These are phyloP conservation scores for Flaveria trinervia DNA, from an alignment of 129 eudicot genomes.

Conservation along the genomic window DNA sequence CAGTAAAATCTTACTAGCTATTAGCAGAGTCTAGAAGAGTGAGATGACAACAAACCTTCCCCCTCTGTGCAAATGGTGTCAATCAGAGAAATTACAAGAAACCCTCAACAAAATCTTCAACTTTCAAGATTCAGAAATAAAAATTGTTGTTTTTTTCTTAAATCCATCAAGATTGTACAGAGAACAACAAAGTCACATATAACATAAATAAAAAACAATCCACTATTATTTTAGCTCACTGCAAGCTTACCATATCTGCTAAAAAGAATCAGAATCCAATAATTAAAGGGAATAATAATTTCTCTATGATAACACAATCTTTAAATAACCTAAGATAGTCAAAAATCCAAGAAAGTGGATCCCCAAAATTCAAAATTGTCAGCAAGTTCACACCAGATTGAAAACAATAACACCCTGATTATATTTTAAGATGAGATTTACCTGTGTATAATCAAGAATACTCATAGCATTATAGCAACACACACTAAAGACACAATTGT, in stretches of 20 bases:
- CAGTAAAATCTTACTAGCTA: no score
- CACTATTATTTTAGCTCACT: neutral
- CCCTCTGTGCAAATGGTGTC: neutral
- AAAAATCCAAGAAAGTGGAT: conserved; percentile 21
- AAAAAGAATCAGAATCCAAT: conserved; percentile 30
- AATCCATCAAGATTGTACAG: conserved; percentile 12
- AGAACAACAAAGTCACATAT: conserved; percentile 22
- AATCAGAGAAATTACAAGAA: conserved; percentile 10
- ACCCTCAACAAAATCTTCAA: neutral
- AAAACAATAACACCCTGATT: neutral
- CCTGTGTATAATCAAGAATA: conserved; percentile 14
- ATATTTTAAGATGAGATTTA: neutral
- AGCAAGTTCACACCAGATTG: conserved; percentile 29
- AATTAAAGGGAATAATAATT: conserved; percentile 31
- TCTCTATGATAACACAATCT: conserved; percentile 33
- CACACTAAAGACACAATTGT: neutral
- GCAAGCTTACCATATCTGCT: conserved; percentile 9
- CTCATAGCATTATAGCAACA: conserved; percentile 8
- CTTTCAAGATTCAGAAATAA: neutral
- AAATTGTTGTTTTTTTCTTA: conserved; percentile 10
- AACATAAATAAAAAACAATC: neutral
- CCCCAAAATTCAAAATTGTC: neutral
- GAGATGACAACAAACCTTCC: neutral
- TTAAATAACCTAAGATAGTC: conserved; percentile 23
- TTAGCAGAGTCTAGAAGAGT: no score